These are phyloP conservation scores for Boeremia lycopersici DNA, from an alignment of 2,329 filamentous ascomycete genomes.

Conservation along the genomic window DNA sequence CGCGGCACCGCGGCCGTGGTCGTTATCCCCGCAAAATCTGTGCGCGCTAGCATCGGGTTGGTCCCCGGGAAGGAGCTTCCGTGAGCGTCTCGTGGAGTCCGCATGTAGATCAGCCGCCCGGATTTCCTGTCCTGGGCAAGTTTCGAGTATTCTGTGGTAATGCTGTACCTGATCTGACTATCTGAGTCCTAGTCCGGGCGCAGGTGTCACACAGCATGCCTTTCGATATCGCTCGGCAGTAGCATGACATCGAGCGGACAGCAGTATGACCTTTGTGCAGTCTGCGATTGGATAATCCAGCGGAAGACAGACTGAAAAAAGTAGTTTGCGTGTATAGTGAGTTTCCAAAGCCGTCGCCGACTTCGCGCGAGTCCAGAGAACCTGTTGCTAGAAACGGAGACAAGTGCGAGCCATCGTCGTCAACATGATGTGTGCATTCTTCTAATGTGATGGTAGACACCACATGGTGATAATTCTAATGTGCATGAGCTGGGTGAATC, in stretches of 20 bases:
- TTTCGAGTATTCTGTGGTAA: background rate
- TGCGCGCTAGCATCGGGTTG: slow-evolving; percentile 3
- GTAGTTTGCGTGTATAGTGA: background rate
- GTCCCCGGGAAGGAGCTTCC: slow-evolving; percentile 4
- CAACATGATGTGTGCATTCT: too few species aligned
- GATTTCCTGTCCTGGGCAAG: background rate
- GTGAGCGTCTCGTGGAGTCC: background rate
- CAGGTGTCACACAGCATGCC: background rate
- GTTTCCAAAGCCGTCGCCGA: background rate
- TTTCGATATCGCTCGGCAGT: background rate
- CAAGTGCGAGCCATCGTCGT: background rate
- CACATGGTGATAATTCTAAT: background rate
- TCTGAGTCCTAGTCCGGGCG: background rate
- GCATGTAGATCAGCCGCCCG: slow-evolving; percentile 11
- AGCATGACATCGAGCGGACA: background rate
- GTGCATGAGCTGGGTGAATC: background rate
- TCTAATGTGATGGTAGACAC: too few species aligned
- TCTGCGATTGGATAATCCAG: background rate
- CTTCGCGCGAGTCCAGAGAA: too few species aligned
- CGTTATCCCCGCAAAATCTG: slow-evolving; percentile 3
- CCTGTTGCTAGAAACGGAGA: background rate
- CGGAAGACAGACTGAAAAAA: background rate
- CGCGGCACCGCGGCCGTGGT: slow-evolving; percentile 12
- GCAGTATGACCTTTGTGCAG: background rate
- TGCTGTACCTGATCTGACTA: background rate